Evolutionary conservation across 805 yeast species (phyloP), one percentile per base, ranked within the genome.

Genomic region (Allodekkera sacchari): DNA sequence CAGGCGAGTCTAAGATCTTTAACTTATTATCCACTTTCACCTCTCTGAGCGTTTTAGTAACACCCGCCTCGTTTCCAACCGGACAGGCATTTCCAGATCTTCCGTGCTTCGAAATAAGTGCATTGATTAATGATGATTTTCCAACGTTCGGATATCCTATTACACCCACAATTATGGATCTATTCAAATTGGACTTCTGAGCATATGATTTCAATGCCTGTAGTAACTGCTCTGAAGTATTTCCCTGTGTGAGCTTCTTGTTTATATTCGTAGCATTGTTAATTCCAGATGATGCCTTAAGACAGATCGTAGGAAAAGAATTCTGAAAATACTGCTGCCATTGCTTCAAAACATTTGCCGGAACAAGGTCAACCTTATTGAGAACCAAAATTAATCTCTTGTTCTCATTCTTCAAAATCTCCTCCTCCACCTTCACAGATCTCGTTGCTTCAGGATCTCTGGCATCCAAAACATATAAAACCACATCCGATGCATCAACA

Each of bases 101-200:
- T 36, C 83, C 78, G 54, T 83, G 94, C 58, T 92, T 77, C 33
- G 83, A 70, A 3, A 85, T 77, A 43, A 89, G 66, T 2, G 96
- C 81, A 57, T 89, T 89, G 52, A 89, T 92, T 36, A 92, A 81
- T 13, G 96, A 84, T 3, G 96, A 87, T 56, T 88, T 88, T 49
- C 97, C 97, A 32, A 89, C 96, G 55, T 89, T 89, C 31, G 98
- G 98, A 61, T 87, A 89, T 12, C 98, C 98, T 44, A 89, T 83
- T 25, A 89, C 95, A 55, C 98, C 97, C 28, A 85, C 96, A 27
- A 84, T 72, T 35, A 88, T 80, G 10, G 95, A 76, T 55, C 97
- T 77, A 53, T 88, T 88, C 48, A 88, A 68, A 52, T 87, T 83
- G 15, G 87, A 72, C 57, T 82, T 81, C 42, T 72, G 69, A 14